phyloP scores from a whole-genome alignment of 208 protist species.

The Trypanosoma avium region DNA sequence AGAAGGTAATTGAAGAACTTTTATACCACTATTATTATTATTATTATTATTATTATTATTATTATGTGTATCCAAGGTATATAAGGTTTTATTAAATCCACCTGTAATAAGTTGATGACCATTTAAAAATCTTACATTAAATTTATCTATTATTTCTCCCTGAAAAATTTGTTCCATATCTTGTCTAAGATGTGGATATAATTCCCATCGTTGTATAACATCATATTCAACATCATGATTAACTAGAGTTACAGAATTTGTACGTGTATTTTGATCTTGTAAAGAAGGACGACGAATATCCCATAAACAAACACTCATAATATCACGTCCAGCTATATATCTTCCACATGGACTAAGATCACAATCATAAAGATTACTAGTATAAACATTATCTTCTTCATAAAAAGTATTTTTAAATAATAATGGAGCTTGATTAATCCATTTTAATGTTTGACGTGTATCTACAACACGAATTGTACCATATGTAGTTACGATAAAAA shows the following conservation, averaged over 20 bases:
- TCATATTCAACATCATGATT: slow-evolving; percentile 21
- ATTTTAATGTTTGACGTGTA: slow-evolving; percentile 75
- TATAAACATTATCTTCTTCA: slow-evolving; percentile 37
- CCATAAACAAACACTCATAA: slow-evolving; percentile 81
- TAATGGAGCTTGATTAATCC: slow-evolving; percentile 59
- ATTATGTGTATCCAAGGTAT: slow-evolving; percentile 58
- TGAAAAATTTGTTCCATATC: slow-evolving; percentile 73
- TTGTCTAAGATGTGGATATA: slow-evolving; percentile 63
- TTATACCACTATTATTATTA: slow-evolving; percentile 23
- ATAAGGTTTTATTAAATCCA: slow-evolving; percentile 68
- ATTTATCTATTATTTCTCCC: slow-evolving; percentile 62
- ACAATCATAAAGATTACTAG: slow-evolving; percentile 75
- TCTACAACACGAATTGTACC: slow-evolving; percentile 81
- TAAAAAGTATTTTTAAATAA: slow-evolving; percentile 55
- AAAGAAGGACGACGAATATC: slow-evolving; percentile 62
- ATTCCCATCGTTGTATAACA: slow-evolving; percentile 68
- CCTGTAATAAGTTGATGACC: slow-evolving; percentile 61
- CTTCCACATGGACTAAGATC: slow-evolving; percentile 80
- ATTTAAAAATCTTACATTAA: slow-evolving; percentile 77
- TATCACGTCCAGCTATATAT: slow-evolving; percentile 80
- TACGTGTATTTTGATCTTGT: slow-evolving; percentile 3
- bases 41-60: slow-evolving; percentile 1
- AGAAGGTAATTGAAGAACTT: slow-evolving; percentile 51
- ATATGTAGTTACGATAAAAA: slow-evolving; percentile 73
- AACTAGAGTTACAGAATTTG: not conserved